phyloP scores from a whole-genome alignment of 345 rosid genomes.

The Eucalyptus cloeziana region DNA sequence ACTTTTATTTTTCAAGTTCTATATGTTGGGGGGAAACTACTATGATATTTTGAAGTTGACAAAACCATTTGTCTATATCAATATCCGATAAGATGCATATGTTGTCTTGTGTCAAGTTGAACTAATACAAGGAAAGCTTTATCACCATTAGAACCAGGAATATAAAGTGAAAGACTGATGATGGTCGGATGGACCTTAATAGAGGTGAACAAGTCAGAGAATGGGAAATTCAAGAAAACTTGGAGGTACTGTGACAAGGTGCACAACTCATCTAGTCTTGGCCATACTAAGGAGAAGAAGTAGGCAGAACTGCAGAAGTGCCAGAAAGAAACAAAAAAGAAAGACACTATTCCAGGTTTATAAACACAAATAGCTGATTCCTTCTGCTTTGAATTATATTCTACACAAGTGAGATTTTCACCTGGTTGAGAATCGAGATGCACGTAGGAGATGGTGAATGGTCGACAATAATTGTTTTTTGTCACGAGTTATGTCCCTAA shows the following conservation, averaged over 20 bases:
- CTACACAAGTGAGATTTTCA: too few species aligned
- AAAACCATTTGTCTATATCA: not conserved
- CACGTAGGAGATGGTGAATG: not conserved
- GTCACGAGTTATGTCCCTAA: not conserved
- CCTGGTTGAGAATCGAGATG: not conserved
- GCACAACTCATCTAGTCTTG: not conserved
- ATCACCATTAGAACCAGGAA: not conserved
- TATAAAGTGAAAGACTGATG: not conserved
- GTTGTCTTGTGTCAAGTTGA: not conserved
- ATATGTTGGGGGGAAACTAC: not conserved
- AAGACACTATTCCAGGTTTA: not conserved
- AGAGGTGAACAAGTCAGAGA: not conserved
- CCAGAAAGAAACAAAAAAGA: not conserved
- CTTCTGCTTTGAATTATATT: too few species aligned
- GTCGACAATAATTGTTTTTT: not conserved
- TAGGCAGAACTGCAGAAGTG: not conserved
- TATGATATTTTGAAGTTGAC: not conserved
- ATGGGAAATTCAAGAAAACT: not conserved
- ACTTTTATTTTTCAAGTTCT: not conserved
- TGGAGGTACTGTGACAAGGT: not conserved
- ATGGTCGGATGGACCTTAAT: not conserved
- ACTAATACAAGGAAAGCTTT: not conserved
- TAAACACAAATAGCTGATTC: too few species aligned
- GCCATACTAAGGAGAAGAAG: not conserved
- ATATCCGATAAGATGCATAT: not conserved